Percentiles rank a stretch among this genome's conserved stretches.
Evolutionary conservation across 2,329 filamentous ascomycete genomes (phyloP).

Genomic region (Thelonectria rubi): DNA sequence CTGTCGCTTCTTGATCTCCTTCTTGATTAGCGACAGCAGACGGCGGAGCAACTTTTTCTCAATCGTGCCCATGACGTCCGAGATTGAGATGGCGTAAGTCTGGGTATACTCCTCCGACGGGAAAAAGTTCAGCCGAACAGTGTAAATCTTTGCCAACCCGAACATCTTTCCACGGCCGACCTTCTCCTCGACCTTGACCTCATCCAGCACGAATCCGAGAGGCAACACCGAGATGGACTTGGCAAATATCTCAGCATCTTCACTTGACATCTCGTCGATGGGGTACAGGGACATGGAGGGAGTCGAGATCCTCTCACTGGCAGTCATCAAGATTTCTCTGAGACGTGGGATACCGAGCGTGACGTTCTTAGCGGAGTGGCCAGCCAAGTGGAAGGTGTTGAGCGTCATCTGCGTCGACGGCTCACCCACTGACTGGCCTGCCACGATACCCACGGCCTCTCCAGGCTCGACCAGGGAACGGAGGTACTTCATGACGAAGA

Average conservation of each 20-base stretch:
- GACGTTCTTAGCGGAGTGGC: slow-evolving; percentile 98
- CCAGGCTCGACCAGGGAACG: slow-evolving; percentile 92
- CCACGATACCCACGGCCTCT: slow-evolving; percentile 96
- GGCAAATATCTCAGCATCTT: slow-evolving; percentile 80
- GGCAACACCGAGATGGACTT: slow-evolving; percentile 91
- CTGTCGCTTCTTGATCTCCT: slow-evolving; percentile 85
- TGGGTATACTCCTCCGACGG: slow-evolving; percentile 82
- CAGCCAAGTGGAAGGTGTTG: slow-evolving; percentile 99
- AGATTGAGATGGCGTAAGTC: slow-evolving; percentile 83
- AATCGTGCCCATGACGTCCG: slow-evolving; percentile 82
- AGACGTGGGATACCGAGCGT: slow-evolving; percentile 97
- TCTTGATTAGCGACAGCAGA: slow-evolving; percentile 74
- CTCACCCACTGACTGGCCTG: slow-evolving; percentile 95
- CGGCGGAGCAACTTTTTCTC: slow-evolving; percentile 80
- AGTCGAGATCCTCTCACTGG: slow-evolving; percentile 86
- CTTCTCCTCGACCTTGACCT: slow-evolving; percentile 80
- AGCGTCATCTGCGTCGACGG: slow-evolving; percentile 99
- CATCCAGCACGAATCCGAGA: slow-evolving; percentile 84
- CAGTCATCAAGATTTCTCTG: slow-evolving; percentile 98
- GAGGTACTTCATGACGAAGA: slow-evolving; percentile 93
- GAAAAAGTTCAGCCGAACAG: slow-evolving; percentile 85
- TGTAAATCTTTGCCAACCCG: slow-evolving; percentile 82
- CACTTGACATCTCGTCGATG: slow-evolving; percentile 73
- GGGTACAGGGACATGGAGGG: slow-evolving; percentile 88
- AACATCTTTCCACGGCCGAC: slow-evolving; percentile 76